Conservation (phyloP, 2,329 filamentous ascomycete species). For the Colletotrichum endophyticum region DNA sequence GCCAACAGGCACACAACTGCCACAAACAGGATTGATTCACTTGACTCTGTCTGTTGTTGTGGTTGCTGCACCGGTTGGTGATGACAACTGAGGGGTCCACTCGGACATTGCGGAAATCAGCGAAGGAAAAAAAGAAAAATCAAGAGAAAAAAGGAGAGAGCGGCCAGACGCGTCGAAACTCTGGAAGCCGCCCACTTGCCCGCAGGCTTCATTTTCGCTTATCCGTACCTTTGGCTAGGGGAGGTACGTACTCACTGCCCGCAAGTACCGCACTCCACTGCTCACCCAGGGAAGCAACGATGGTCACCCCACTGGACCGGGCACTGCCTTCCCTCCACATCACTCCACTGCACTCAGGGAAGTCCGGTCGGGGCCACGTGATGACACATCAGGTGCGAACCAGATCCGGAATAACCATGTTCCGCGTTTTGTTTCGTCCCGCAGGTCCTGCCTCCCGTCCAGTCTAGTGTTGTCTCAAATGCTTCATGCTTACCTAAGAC, state of each 20-base stretch:
- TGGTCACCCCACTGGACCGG: background rate
- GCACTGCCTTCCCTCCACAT: background rate
- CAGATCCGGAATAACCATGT: background rate
- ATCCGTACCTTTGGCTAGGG: background rate
- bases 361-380: background rate
- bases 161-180: constrained; percentile 9
- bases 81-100: background rate
- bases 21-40: background rate
- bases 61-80: background rate
- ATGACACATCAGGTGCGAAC: background rate
- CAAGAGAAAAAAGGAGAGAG: background rate
- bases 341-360: background rate
- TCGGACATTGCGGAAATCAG: background rate
- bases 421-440: background rate
- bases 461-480: background rate
- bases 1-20: background rate
- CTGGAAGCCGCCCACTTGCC: background rate
- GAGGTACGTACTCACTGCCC: background rate
- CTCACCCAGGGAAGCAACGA: background rate
- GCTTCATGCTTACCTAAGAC: background rate
- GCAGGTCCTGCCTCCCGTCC: background rate
- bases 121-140: background rate
- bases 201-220: background rate
- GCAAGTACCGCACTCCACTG: background rate
- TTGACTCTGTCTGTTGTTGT: background rate